These are phyloP conservation scores for Aspergillus steynii DNA, from an alignment of 495 filamentous ascomycete species.

Conservation along the genomic window DNA sequence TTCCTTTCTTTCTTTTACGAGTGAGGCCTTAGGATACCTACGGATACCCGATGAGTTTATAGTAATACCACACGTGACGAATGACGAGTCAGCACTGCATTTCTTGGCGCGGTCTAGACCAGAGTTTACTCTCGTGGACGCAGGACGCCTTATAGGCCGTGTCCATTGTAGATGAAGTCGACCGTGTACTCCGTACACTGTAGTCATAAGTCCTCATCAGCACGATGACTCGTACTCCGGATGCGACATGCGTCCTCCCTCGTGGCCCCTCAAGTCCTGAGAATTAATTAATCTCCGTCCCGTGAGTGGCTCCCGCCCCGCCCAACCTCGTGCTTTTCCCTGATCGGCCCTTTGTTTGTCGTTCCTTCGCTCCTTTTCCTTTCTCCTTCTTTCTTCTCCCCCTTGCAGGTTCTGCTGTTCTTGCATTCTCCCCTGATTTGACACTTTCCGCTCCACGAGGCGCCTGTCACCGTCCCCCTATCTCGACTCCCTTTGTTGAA, in stretches of 20 bases:
- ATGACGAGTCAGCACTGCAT: not conserved
- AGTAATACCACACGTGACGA: not conserved
- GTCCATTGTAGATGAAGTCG: no score
- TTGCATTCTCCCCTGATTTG: not conserved
- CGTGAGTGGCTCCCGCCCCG: not conserved
- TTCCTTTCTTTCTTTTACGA: conserved; percentile 17
- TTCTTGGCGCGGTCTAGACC: not conserved
- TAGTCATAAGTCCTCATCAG: no score
- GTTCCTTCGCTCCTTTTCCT: not conserved
- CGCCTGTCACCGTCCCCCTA: not conserved
- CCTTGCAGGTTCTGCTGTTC: not conserved
- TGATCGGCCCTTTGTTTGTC: not conserved
- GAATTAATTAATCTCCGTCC: not conserved
- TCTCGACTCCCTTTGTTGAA: conserved; percentile 3
- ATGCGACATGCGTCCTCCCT: no score
- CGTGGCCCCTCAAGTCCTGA: no score
- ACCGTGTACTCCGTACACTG: no score
- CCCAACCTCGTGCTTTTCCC: not conserved
- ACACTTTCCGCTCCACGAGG: not conserved
- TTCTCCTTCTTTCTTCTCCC: not conserved
- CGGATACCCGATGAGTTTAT: not conserved
- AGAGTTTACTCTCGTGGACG: no score
- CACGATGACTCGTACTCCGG: no score
- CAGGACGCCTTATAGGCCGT: no score
- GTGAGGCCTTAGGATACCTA: not conserved